Evolutionary conservation across 495 filamentous ascomycete species (phyloP).

Genomic region (Lasiosphaeria ovina): DNA sequence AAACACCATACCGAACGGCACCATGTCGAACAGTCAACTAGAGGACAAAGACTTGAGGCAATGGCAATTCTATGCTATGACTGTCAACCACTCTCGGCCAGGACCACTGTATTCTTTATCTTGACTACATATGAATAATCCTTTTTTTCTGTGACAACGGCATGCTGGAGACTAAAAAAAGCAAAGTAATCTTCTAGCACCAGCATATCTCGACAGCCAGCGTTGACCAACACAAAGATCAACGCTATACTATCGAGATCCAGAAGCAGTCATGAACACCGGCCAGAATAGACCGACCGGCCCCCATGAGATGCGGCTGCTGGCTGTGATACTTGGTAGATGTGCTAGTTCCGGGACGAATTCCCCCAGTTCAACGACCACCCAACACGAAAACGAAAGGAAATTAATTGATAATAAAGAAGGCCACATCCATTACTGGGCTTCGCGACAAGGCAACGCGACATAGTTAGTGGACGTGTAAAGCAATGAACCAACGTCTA

Average conservation of each 20-base stretch:
- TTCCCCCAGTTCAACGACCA: not conserved
- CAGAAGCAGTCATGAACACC: not conserved
- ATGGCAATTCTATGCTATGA: too few species aligned
- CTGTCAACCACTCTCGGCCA: too few species aligned
- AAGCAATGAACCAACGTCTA: conserved; percentile 29
- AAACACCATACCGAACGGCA: too few species aligned
- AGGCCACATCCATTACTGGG: not conserved
- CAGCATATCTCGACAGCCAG: not conserved
- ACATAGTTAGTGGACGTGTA: conserved; percentile 12
- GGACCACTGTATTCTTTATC: too few species aligned
- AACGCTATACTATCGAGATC: not conserved
- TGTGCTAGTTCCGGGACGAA: not conserved
- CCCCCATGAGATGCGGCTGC: not conserved
- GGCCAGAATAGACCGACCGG: not conserved
- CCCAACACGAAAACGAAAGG: not conserved
- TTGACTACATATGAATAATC: too few species aligned
- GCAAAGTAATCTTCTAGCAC: not conserved
- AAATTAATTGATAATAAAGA: not conserved
- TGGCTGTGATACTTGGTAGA: not conserved
- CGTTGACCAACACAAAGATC: not conserved
- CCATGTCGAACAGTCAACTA: too few species aligned
- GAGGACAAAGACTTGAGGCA: too few species aligned
- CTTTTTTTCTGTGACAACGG: not conserved
- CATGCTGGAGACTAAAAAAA: not conserved
- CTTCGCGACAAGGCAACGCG: conserved; percentile 1